These are phyloP conservation scores for Kodamaea sp. DNA, from an alignment of 1,139 yeast species.

Conservation along the genomic window DNA sequence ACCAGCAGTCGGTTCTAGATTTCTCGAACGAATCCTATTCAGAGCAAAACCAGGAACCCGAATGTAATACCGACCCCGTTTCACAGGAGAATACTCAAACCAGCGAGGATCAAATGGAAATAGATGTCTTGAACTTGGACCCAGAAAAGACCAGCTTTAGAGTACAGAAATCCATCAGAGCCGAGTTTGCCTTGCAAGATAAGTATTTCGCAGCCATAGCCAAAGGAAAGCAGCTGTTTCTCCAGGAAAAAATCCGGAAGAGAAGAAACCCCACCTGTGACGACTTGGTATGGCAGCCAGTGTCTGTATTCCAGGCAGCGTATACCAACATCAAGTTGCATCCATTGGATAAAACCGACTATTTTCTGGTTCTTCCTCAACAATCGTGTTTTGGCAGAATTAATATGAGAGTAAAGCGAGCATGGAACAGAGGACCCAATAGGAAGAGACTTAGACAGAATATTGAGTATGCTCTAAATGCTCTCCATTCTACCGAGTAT, in stretches of 20 bases:
- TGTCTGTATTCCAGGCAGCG: conserved; percentile 36
- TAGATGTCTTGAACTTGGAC: conserved; percentile 4
- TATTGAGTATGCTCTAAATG: no score
- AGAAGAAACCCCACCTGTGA: conserved; percentile 23
- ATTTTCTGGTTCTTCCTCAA: conserved; percentile 26
- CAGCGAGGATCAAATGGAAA: background rate
- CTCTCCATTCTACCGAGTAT: no score
- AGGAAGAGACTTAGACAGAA: no score
- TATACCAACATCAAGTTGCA: conserved; percentile 32
- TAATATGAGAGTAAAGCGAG: conserved; percentile 40
- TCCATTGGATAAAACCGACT: conserved; percentile 25
- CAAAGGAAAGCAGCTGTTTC: background rate
- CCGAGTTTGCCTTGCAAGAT: conserved; percentile 15
- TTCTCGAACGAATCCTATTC: no score
- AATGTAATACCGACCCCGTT: no score
- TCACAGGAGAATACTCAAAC: no score
- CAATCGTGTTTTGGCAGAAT: conserved; percentile 41
- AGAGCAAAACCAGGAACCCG: no score
- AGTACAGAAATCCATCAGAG: conserved; percentile 8
- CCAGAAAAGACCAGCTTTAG: conserved; percentile 7
- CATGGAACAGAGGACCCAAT: conserved; percentile 32
- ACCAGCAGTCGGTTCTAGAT: no score
- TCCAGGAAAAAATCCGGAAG: conserved; percentile 9
- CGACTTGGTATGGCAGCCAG: conserved; percentile 36
- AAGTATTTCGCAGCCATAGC: conserved; percentile 6